phyloP scores from a whole-genome alignment of 306 rosid species.

The Luffa acutangula region DNA sequence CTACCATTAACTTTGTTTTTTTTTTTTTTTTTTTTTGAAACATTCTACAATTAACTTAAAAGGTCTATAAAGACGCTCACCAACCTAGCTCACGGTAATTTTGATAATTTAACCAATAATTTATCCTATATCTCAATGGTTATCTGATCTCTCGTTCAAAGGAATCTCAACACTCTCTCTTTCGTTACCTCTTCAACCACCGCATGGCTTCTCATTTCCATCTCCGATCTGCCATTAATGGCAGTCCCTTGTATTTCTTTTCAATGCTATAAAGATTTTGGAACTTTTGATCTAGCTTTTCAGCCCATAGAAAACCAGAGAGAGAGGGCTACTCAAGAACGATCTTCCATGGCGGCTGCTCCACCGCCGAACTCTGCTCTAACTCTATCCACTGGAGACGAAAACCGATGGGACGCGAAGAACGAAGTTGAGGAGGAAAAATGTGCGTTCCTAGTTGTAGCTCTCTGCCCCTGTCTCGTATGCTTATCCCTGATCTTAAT shows the following conservation, averaged over 20 bases:
- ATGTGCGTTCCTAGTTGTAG: conserved; percentile 50
- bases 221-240: neutral
- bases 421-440: conserved; percentile 29
- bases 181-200: neutral
- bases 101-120: no score
- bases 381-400: conserved; percentile 45
- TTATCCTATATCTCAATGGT: no score
- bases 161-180: neutral
- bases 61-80: no score
- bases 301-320: neutral
- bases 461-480: conserved; percentile 78
- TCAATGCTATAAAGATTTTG: neutral
- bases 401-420: conserved; percentile 22
- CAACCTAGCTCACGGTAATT: no score
- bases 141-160: neutral
- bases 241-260: neutral
- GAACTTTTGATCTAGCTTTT: neutral
- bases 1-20: no score
- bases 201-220: neutral
- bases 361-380: conserved; percentile 25
- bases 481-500: conserved; percentile 55
- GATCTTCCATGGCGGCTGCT: conserved; percentile 35
- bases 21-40: no score
- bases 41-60: no score
- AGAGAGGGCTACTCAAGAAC: neutral